Evolutionary conservation across 2,329 filamentous ascomycete species (phyloP).

Genomic region (Beauveria varroae): DNA sequence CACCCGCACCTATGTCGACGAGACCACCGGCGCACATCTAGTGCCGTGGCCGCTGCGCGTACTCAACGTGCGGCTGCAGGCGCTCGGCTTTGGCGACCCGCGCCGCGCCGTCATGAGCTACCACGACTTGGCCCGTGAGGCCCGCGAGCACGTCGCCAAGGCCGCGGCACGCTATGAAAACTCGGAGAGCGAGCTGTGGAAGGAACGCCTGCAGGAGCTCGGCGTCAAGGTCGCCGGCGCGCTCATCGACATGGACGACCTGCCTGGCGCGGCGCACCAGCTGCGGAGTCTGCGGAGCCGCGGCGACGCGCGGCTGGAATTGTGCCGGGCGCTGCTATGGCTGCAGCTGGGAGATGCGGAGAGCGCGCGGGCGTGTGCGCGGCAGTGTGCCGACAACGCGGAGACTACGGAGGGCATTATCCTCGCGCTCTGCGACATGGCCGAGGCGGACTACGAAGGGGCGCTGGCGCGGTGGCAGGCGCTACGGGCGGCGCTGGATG

Average conservation of each 20-base stretch:
- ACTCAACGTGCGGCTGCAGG: conserved; percentile 74
- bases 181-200: conserved; percentile 60
- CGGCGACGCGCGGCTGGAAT: conserved; percentile 32
- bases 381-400: conserved; percentile 17
- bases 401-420: conserved; percentile 43
- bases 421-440: conserved; percentile 66
- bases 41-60: conserved; percentile 85
- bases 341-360: conserved; percentile 71
- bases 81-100: conserved; percentile 77
- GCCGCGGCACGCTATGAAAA: conserved; percentile 38
- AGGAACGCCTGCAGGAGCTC: conserved; percentile 62
- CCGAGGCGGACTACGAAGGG: conserved; percentile 62
- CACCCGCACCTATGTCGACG: conserved; percentile 46
- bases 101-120: conserved; percentile 81
- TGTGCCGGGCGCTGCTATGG: conserved; percentile 60
- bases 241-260: conserved; percentile 79
- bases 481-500: conserved; percentile 33
- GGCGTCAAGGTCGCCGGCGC: conserved; percentile 60
- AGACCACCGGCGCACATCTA: conserved; percentile 50
- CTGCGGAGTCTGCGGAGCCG: conserved; percentile 49
- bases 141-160: conserved; percentile 50
- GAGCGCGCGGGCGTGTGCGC: conserved; percentile 52
- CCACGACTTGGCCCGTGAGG: conserved; percentile 79
- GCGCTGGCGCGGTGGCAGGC: conserved; percentile 57
- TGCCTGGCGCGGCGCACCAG: conserved; percentile 70